A percentile compares a stretch with the other conserved stretches of the same genome.
Evolutionary conservation across 2,329 filamentous ascomycete genomes (phyloP).

Genomic region (Didymella exigua): DNA sequence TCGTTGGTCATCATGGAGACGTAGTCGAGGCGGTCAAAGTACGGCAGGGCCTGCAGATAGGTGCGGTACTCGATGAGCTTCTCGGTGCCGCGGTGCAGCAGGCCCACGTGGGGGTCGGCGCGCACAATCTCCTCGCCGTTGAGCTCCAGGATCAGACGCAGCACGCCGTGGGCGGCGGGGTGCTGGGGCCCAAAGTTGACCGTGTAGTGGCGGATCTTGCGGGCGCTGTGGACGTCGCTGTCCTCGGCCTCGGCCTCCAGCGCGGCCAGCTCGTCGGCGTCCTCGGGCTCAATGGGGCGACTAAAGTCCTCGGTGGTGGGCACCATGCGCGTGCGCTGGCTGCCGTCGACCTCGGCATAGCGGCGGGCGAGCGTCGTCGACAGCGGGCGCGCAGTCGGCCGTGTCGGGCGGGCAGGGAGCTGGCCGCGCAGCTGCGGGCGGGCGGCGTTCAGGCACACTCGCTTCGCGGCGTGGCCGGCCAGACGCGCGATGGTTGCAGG

Average conservation of each 20-base stretch:
- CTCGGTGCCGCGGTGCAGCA: conserved; percentile 96
- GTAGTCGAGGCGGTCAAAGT: conserved; percentile 98
- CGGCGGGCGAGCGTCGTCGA: conserved; percentile 68
- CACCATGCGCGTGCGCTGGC: conserved; percentile 64
- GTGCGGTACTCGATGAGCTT: conserved; percentile 99
- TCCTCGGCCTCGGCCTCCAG: conserved; percentile 55
- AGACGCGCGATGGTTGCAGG: conserved; percentile 73
- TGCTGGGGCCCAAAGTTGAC: conserved; percentile 99
- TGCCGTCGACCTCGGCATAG: conserved; percentile 62
- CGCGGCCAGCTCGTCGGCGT: conserved; percentile 53
- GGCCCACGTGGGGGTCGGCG: conserved; percentile 93
- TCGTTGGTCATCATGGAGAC: conserved; percentile 99
- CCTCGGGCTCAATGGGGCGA: conserved; percentile 53
- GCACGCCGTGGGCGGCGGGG: conserved; percentile 95
- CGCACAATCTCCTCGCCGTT: conserved; percentile 98
- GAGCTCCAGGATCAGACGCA: conserved; percentile 95
- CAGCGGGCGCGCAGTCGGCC: conserved; percentile 64
- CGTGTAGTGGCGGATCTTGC: conserved; percentile 98
- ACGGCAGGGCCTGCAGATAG: conserved; percentile 95
- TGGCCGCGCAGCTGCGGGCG: conserved; percentile 52
- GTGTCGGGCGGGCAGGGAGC: conserved; percentile 46
- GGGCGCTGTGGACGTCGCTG: conserved; percentile 54
- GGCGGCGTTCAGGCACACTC: conserved; percentile 63
- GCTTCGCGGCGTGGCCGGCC: conserved; percentile 72
- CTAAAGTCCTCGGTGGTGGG: conserved; percentile 70